These are phyloP conservation scores for Dryadomyces quercivorus DNA, from an alignment of 2,329 filamentous ascomycete genomes.

Conservation along the genomic window DNA sequence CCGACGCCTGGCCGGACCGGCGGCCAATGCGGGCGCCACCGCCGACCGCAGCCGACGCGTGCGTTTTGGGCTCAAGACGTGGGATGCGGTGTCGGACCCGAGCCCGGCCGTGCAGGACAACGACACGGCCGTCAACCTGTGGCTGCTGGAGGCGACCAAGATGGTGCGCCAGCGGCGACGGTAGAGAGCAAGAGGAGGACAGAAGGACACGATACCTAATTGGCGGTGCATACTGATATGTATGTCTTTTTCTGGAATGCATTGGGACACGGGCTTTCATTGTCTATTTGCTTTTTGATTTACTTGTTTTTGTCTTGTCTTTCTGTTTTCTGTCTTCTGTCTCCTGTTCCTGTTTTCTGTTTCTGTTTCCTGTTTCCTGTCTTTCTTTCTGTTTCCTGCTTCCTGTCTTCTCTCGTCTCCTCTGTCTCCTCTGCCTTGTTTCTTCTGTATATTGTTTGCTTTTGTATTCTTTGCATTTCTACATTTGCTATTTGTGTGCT, in stretches of 20 bases:
- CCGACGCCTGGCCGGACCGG: conserved; percentile 4
- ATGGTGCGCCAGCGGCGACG: conserved; percentile 9
- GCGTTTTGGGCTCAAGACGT: conserved; percentile 13
- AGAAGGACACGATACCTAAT: neutral
- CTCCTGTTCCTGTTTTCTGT: neutral
- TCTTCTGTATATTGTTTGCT: too few species aligned
- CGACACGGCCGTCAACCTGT: conserved; percentile 14
- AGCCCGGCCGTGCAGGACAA: conserved; percentile 13
- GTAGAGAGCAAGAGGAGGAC: neutral
- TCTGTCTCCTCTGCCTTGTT: too few species aligned
- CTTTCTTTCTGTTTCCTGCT: neutral
- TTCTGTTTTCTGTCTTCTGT: neutral
- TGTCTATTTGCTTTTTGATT: neutral
- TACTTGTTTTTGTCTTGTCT: too few species aligned
- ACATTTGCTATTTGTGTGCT: neutral
- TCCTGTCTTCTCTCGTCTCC: neutral
- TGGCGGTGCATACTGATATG: neutral
- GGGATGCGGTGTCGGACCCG: conserved; percentile 13
- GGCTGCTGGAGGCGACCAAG: conserved; percentile 13
- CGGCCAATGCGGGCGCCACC: too few species aligned
- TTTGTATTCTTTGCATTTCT: neutral
- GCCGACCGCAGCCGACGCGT: conserved; percentile 7
- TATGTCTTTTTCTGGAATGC: neutral
- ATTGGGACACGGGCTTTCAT: neutral
- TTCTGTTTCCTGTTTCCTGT: neutral